Percentiles rank a stretch among this genome's conserved stretches.
phyloP scores from a whole-genome alignment of 345 rosid species.

The Rhodomyrtus tomentosa region DNA sequence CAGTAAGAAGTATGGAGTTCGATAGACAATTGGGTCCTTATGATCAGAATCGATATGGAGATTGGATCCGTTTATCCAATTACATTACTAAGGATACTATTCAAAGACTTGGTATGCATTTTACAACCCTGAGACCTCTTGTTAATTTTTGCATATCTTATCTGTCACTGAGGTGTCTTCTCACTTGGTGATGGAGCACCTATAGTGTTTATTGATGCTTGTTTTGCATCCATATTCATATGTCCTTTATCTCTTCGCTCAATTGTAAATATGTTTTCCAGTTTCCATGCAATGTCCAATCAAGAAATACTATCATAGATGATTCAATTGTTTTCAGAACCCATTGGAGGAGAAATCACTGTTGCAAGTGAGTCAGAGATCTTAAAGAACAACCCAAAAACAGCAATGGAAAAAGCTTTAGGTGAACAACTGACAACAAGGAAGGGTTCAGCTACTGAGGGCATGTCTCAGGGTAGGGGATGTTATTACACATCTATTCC shows the following conservation, averaged over 20 bases:
- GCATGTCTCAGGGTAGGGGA: slow-evolving; percentile 31
- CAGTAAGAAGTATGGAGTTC: slow-evolving; percentile 64
- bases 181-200: neutral
- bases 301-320: neutral
- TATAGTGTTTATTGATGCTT: neutral
- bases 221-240: neutral
- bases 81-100: slow-evolving; percentile 44
- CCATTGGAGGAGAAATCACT: slow-evolving; percentile 86
- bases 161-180: neutral
- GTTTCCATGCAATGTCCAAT: neutral
- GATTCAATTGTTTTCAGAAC: slow-evolving; percentile 37
- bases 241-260: neutral
- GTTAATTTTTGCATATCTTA: neutral
- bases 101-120: slow-evolving; percentile 49
- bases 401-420: slow-evolving; percentile 55
- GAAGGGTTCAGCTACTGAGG: slow-evolving; percentile 33
- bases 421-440: slow-evolving; percentile 56
- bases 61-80: slow-evolving; percentile 65
- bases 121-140: neutral
- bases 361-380: slow-evolving; percentile 50
- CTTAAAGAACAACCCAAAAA: slow-evolving; percentile 26
- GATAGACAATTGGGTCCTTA: slow-evolving; percentile 79
- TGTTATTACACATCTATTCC: slow-evolving; percentile 81
- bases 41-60: slow-evolving; percentile 47
- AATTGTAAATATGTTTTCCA: neutral